Evolutionary conservation across 2,329 filamentous ascomycete genomes (phyloP).

Genomic region (Bipolaris zeicola): DNA sequence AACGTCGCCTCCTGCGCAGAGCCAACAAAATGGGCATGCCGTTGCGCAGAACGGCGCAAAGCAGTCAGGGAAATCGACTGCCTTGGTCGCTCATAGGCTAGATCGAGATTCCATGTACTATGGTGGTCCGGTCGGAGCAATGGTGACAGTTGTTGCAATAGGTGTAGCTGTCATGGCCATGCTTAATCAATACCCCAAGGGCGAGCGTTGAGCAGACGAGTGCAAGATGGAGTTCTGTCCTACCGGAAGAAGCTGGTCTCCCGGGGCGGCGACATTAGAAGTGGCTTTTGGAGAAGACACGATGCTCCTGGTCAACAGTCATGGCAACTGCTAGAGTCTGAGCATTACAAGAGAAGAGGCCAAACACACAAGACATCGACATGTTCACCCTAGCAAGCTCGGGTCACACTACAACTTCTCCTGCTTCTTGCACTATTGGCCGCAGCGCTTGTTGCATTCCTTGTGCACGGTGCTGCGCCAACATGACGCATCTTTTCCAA

Average conservation of each 20-base stretch:
- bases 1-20: conserved; percentile 21
- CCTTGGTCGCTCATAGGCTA: conserved; percentile 32
- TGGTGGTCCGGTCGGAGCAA: conserved; percentile 47
- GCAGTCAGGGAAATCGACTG: conserved; percentile 30
- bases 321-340: not conserved
- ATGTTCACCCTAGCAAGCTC: not conserved
- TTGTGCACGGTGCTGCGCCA: not conserved
- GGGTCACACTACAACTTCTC: not conserved
- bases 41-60: conserved; percentile 28
- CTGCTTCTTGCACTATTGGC: not conserved
- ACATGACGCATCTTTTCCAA: not conserved
- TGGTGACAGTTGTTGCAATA: conserved; percentile 48
- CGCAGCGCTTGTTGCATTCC: not conserved
- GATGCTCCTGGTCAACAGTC: not conserved
- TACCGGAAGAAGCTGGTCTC: not conserved
- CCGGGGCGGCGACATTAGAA: not conserved
- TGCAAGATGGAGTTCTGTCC: conserved; percentile 5
- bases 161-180: conserved; percentile 51
- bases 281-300: not conserved
- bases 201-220: conserved; percentile 48
- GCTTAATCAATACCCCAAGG: conserved; percentile 52
- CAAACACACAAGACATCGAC: not conserved
- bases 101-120: conserved; percentile 42
- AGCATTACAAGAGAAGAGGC: not conserved
- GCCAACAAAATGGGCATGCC: conserved; percentile 41